phyloP scores from a whole-genome alignment of 1,284 basidiomycete species.

The Rhodotorula glutinis region DNA sequence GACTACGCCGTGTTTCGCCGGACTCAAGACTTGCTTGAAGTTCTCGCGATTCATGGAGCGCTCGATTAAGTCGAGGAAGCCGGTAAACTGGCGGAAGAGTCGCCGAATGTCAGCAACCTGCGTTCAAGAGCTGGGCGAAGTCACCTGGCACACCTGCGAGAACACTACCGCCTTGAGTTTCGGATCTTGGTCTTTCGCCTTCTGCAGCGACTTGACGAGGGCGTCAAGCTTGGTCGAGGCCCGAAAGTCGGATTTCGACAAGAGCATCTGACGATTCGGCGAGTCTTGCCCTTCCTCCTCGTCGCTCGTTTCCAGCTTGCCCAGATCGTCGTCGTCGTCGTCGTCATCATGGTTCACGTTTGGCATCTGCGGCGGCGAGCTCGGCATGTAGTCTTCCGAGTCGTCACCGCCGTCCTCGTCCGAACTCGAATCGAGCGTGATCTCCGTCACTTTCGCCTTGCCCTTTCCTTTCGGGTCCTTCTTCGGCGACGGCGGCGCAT shows the following conservation, averaged over 20 bases:
- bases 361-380: slow-evolving; percentile 12
- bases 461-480: slow-evolving; percentile 11
- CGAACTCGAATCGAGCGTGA: slow-evolving; percentile 19
- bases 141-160: slow-evolving; percentile 57
- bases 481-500: background rate
- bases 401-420: slow-evolving; percentile 14
- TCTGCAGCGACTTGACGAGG: slow-evolving; percentile 23
- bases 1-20: too few species aligned
- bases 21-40: slow-evolving; percentile 17
- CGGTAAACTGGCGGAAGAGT: slow-evolving; percentile 51
- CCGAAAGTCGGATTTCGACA: slow-evolving; percentile 40
- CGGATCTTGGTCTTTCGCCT: slow-evolving; percentile 55
- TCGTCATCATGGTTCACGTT: slow-evolving; percentile 1
- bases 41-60: slow-evolving; percentile 32
- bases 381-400: slow-evolving; percentile 15
- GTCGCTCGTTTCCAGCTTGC: slow-evolving; percentile 15
- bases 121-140: background rate
- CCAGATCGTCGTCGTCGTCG: slow-evolving; percentile 12
- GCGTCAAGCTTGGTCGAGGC: slow-evolving; percentile 47
- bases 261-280: background rate
- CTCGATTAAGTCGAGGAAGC: slow-evolving; percentile 46
- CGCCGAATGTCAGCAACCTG: too few species aligned
- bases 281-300: background rate
- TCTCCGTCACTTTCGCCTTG: slow-evolving; percentile 16
- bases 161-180: slow-evolving; percentile 81